phyloP scores from a whole-genome alignment of 2,329 filamentous ascomycete species.

The Tolypocladium amazonense region DNA sequence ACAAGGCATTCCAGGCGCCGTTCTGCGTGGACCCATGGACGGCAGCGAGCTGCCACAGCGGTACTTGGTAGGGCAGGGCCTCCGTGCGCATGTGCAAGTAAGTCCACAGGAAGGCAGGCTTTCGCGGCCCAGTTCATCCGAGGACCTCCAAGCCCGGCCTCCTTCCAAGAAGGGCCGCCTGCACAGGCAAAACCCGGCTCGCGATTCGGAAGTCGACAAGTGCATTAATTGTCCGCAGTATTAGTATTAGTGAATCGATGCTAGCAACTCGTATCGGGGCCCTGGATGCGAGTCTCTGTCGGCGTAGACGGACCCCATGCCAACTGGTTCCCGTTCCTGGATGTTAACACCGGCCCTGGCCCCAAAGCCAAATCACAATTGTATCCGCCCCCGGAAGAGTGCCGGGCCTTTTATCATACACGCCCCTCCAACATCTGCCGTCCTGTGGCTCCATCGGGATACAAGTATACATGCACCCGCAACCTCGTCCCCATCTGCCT shows the following conservation, averaged over 20 bases:
- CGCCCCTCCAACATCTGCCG: slow-evolving; percentile 38
- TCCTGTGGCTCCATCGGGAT: slow-evolving; percentile 26
- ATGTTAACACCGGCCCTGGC: slow-evolving; percentile 23
- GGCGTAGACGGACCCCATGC: slow-evolving; percentile 3
- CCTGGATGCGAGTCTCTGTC: slow-evolving; percentile 1
- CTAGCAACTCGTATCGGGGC: slow-evolving; percentile 5
- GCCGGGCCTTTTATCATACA: slow-evolving; percentile 37
- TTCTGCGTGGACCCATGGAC: slow-evolving; percentile 1
- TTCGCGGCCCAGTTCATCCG: background rate
- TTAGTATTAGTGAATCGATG: slow-evolving; percentile 2
- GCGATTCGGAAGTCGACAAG: background rate
- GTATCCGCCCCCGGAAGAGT: slow-evolving; percentile 35
- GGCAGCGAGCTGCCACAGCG: background rate
- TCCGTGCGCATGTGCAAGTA: background rate
- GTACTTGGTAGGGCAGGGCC: background rate
- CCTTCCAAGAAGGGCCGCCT: slow-evolving; percentile 40
- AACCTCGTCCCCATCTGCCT: slow-evolving; percentile 16
- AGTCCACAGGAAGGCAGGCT: background rate
- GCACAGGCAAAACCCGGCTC: slow-evolving; percentile 16
- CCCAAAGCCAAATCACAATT: slow-evolving; percentile 9
- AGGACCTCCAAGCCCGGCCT: slow-evolving; percentile 15
- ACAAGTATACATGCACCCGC: slow-evolving; percentile 37
- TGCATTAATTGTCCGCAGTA: background rate
- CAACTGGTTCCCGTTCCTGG: slow-evolving; percentile 26
- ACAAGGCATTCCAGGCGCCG: slow-evolving; percentile 14